Evolutionary conservation across 345 rosid genomes (phyloP).

Genomic region (Rhodomyrtus tomentosa): DNA sequence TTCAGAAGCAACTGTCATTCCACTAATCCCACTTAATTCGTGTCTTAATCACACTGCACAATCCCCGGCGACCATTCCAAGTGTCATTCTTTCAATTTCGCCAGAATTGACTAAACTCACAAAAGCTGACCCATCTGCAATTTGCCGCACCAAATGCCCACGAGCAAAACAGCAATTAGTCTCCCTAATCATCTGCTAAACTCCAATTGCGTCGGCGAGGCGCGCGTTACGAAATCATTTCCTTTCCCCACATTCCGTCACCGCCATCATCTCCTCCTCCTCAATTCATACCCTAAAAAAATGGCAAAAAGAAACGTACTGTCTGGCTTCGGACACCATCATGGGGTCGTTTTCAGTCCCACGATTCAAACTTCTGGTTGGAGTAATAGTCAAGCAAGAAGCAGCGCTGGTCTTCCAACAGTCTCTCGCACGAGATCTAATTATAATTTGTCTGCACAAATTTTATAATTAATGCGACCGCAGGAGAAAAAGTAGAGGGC

Average conservation of each 20-base stretch:
- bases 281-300: not conserved
- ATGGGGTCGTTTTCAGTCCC: not conserved
- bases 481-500: not conserved
- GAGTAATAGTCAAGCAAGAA: not conserved
- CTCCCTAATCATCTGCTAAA: not conserved
- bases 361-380: not conserved
- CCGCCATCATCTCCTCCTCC: not conserved
- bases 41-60: not conserved
- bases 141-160: not conserved
- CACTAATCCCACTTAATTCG: not conserved
- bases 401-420: not conserved
- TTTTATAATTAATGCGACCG: not conserved
- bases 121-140: not conserved
- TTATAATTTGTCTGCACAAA: not conserved
- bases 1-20: not conserved
- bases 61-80: not conserved
- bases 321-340: not conserved
- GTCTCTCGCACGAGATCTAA: not conserved
- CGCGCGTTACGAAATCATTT: not conserved
- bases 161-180: not conserved
- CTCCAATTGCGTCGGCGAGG: not conserved
- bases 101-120: not conserved
- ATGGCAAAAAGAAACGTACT: not conserved
- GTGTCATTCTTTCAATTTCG: not conserved
- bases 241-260: not conserved